These are phyloP conservation scores for Crithidia sp. DNA, from an alignment of 208 protist genomes.

Conservation along the genomic window DNA sequence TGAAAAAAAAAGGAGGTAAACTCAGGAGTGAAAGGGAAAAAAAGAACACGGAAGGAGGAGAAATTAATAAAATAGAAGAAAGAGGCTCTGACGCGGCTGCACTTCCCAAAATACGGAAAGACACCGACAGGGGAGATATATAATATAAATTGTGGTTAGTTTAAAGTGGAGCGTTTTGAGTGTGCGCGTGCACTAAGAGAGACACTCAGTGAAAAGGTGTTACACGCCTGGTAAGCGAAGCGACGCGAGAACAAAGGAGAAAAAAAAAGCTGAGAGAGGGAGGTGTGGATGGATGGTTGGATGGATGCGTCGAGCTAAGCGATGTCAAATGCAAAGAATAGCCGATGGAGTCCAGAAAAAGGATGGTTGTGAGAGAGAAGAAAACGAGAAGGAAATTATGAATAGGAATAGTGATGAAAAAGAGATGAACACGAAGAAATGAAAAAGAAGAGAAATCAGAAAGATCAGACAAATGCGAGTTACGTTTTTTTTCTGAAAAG, in stretches of 20 bases:
- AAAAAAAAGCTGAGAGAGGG: too few relatives aligned
- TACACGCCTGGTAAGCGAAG: too few relatives aligned
- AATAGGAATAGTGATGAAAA: not conserved
- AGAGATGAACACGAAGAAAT: not conserved
- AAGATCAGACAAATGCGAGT: not conserved
- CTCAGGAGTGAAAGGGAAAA: too few relatives aligned
- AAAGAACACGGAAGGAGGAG: not conserved
- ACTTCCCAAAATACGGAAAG: not conserved
- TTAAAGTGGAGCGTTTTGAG: too few relatives aligned
- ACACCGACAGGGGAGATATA: not conserved
- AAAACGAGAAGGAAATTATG: not conserved
- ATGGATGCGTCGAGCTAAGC: too few relatives aligned
- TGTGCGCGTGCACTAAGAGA: too few relatives aligned
- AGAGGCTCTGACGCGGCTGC: not conserved
- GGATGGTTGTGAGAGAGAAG: not conserved
- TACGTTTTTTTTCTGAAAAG: not conserved
- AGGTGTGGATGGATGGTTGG: too few relatives aligned
- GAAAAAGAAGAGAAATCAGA: not conserved
- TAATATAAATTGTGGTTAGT: not conserved
- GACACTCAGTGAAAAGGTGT: too few relatives aligned
- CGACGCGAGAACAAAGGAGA: too few relatives aligned
- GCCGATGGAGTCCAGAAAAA: not conserved
- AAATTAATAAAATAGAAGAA: constrained; percentile 15
- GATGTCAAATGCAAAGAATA: too few relatives aligned
- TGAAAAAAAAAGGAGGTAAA: too few relatives aligned